phyloP scores from a whole-genome alignment of 129 eudicot genomes.

The Rutidosis leptorrhynchoides region DNA sequence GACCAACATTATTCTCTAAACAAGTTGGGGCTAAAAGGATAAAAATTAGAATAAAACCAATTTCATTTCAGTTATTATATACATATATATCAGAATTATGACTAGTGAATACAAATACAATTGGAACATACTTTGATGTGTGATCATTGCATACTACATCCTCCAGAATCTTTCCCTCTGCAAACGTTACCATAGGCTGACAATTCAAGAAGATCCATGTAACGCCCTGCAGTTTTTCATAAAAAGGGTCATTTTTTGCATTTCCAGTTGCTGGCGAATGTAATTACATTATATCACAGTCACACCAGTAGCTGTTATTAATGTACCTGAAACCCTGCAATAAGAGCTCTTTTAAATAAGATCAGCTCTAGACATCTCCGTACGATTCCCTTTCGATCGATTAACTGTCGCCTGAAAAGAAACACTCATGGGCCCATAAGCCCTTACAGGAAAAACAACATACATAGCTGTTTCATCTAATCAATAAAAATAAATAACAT shows the following conservation, averaged over 20 bases:
- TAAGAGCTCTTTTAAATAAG: conserved; percentile 87
- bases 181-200: conserved; percentile 86
- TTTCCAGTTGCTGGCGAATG: conserved; percentile 1
- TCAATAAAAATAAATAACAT: no score
- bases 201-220: conserved; percentile 81
- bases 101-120: background rate
- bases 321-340: conserved; percentile 83
- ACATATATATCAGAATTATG: conserved; percentile 22
- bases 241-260: background rate
- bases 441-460: background rate
- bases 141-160: conserved; percentile 65
- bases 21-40: conserved; percentile 17
- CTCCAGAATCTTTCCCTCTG: conserved; percentile 71
- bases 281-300: conserved; percentile 1
- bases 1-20: background rate
- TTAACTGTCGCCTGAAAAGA: conserved; percentile 73
- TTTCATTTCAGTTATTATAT: conserved; percentile 6
- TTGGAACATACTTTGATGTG: conserved; percentile 12
- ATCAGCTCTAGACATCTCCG: conserved; percentile 81
- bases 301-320: no score
- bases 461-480: background rate
- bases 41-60: conserved; percentile 13
- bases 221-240: conserved; percentile 53
- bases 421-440: conserved; percentile 6
- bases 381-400: conserved; percentile 88